phyloP scores from a whole-genome alignment of 2,329 filamentous ascomycete species.

The Aspergillus sclerotialis region DNA sequence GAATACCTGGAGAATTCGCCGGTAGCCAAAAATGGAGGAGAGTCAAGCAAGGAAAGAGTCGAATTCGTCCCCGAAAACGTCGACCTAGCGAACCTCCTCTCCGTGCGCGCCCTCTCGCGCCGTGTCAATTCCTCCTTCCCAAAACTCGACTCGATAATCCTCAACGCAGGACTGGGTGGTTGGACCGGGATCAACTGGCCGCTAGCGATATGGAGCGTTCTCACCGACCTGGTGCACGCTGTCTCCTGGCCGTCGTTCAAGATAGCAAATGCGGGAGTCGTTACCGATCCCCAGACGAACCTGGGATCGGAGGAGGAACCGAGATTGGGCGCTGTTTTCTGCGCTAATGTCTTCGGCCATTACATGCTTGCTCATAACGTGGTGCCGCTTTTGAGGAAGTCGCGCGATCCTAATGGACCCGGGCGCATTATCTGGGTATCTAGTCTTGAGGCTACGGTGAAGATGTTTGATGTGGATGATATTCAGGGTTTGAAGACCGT shows the following conservation, averaged over 20 bases:
- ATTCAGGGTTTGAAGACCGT: conserved; percentile 62
- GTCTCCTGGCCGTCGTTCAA: conserved; percentile 76
- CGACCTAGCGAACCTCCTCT: conserved; percentile 51
- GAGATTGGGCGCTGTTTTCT: conserved; percentile 72
- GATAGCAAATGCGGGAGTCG: conserved; percentile 50
- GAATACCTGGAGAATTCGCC: conserved; percentile 50
- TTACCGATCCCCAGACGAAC: conserved; percentile 48
- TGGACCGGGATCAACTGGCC: conserved; percentile 74
- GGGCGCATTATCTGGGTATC: conserved; percentile 82
- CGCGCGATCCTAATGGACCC: conserved; percentile 28
- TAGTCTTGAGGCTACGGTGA: conserved; percentile 63
- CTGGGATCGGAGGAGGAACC: conserved; percentile 40
- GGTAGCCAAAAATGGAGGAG: no score
- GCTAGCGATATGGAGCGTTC: conserved; percentile 47
- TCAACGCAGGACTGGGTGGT: conserved; percentile 84
- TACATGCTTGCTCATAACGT: conserved; percentile 81
- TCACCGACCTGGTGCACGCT: conserved; percentile 59
- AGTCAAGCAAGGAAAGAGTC: conserved; percentile 37
- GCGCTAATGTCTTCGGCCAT: conserved; percentile 90
- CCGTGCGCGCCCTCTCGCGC: conserved; percentile 48
- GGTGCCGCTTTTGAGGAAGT: conserved; percentile 61
- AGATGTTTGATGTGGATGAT: conserved; percentile 59
- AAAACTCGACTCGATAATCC: conserved; percentile 69
- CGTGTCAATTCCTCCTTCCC: conserved; percentile 49
- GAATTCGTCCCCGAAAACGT: conserved; percentile 50